Base-by-base conservation (phyloP, 768 basidiomycete genomes). In the Amanita rimosa region DNA sequence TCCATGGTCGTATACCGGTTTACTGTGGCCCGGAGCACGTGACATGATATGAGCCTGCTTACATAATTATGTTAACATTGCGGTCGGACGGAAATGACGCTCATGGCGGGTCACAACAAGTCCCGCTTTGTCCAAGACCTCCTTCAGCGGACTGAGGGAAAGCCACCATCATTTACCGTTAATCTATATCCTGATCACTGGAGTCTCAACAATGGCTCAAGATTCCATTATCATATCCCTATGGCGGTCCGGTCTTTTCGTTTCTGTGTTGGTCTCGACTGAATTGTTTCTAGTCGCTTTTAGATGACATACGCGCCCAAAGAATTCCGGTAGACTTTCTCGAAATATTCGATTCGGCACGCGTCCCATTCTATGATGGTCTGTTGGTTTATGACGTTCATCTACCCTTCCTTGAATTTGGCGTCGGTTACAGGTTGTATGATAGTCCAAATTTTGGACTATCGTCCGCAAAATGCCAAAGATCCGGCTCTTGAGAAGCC, bases 251-350 rank as follows among this genome's bases (percentile, higher is more conserved):
- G 68, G 51, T 17, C n/a, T 55, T 34, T 43, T 38, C 29, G 46
- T 17, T 39, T 40, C 17, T 34, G 38, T 11, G 40, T 19, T 22
- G 34, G 14, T 37, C 21, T 46, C 52, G 37, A 39, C 41, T 52
- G 31, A 55, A 22, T 39, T 13, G 14, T 14, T 35, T 50, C 19
- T 57, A 91, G 88, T 81, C 83, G 39, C 64, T 92, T 6, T 70
- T 92, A 35, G 89, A 92, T 57, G 89, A 92, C 59, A 81, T 92
- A 47, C 78, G 85, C 41, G 81, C 82, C 6, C 78, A 85, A 55
- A 74, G 87, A 41, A 90, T 92, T 71, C 89, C 89, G 10, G 79
- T 84, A 26, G 89, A 92, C 65, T 89, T 87, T 60, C 69, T 90
- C 10, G 85, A 89, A 52, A 64, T 89, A 24, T 89, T 92, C 55